Evolutionary conservation across 1,139 yeast genomes (phyloP), one percentile per base, ranked within the genome.

Genomic region (Blastobotrys indianensis): DNA sequence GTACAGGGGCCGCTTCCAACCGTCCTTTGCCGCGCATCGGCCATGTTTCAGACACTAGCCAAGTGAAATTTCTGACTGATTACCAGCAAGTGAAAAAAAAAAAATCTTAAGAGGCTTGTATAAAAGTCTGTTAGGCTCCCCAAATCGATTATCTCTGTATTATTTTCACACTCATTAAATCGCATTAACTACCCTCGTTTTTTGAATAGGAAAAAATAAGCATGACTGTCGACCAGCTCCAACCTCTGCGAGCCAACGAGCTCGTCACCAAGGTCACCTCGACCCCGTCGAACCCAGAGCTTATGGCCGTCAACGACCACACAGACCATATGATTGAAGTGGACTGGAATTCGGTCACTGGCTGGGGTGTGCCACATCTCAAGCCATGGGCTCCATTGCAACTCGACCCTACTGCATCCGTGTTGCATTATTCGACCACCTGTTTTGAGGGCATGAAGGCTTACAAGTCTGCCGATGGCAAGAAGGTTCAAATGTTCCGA

Each of bases 271-370:
- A 46, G 41, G 40, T 39, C 32, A 46, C 49, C 32, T 42, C 43
- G 10, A 38, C 37, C 25, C 49, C 49, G 8, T 39, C 30, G 23
- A 43, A 42, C 12, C 42, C 42, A 23, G 28, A 31, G 11, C 34
- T 28, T 6, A 25, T 46, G 12, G 34, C 37, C 6, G 39, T 34
- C 17, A 42, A 42, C 29, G 41, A 41, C 25, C 49, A 51, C 43
- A 59, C 81, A 44, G 75, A 71, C 60, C 73, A 71, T 54, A 69
- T 70, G 65, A 59, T 70, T 51, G 69, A 67, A 54, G 60, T 69
- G 15, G 70, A 66, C 53, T 70, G 74, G 72, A 60, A 59, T 42
- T 54, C 55, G 13, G 58, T 54, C 12, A 43, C 56, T 11, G 75
- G 75, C 5, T 71, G 75, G 75, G 63, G 58, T 6, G 56, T 63